Base-by-base conservation (phyloP, 345 rosid species). In the Salix dunnii region DNA sequence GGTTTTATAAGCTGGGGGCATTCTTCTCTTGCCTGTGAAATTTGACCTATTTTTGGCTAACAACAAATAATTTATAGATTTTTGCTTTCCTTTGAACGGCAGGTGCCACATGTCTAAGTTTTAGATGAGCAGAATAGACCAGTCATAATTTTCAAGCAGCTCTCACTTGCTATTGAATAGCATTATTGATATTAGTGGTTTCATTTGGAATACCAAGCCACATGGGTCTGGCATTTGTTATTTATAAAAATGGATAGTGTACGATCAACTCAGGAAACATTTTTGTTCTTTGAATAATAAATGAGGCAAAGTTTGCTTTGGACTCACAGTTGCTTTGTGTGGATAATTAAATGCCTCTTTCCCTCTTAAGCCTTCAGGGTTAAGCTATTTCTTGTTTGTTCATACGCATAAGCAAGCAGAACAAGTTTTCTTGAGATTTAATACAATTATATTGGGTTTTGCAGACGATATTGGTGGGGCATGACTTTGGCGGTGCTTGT, bases 381-480 rank as follows among this genome's bases (percentile, higher is more conserved):
- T 33, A 16, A 61, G 63, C 65, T 77, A 12, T 76, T 61, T 30
- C 23, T 35, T 38, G 4, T 28, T 68, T 70, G 62, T 9, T 35
- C 48, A n/a, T 35, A 43, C 33, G 25, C 13, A 25, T 49, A 23
- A 6, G 71, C 40, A 62, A 27, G 28, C n/a, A 12, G n/a, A 55
- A 42, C 21, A 48, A n/a, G 6, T 35, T 71, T 66, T 48, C 43
- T 49, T 30, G 28, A 61, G 38, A 48, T 33, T 60, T 1, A 30
- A 20, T 4, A 27, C 72, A 76, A 42, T 64, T 23, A 6, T n/a
- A 38, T 53, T 58, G 58, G 35, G 62, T 64, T 17, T 6, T 80
- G 87, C 87, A 96, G 99, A 97, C 91, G 79, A 87, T 96, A 73
- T 86, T 96, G 92, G 97, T 90, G 4, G 98, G 98, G 46, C 99